phyloP scores from a whole-genome alignment of 1,284 basidiomycete genomes.

The Leccinum fuscescens region DNA sequence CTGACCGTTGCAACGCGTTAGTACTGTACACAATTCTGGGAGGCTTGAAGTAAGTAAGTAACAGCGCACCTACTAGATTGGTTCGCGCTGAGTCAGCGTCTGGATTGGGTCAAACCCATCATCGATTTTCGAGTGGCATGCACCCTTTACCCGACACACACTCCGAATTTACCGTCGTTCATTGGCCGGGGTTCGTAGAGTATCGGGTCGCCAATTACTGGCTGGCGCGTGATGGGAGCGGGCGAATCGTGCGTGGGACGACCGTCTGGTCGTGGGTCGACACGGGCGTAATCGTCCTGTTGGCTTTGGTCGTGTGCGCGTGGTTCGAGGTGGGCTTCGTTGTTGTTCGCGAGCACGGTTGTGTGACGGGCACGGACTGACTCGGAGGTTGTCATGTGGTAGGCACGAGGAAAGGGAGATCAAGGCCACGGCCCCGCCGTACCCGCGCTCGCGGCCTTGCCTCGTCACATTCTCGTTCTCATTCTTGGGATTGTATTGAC shows the following conservation, averaged over 20 bases:
- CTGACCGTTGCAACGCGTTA: no score
- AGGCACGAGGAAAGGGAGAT: neutral
- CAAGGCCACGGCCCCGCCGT: neutral
- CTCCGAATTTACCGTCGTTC: conserved; percentile 3
- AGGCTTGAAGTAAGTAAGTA: no score
- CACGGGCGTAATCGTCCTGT: neutral
- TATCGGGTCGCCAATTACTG: conserved; percentile 54
- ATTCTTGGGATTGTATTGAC: conserved; percentile 12
- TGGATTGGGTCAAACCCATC: no score
- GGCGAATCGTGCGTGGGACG: conserved; percentile 31
- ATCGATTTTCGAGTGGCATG: no score
- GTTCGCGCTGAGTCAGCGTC: no score
- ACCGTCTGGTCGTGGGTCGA: conserved; percentile 34
- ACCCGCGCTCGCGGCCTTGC: neutral
- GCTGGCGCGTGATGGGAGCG: conserved; percentile 40
- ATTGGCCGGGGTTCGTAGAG: conserved; percentile 43
- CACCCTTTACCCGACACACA: neutral
- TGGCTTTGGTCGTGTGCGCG: neutral
- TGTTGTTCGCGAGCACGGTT: neutral
- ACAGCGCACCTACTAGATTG: no score
- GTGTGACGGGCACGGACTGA: neutral
- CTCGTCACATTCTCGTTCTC: neutral
- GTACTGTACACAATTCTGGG: no score
- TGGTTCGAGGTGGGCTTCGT: neutral
- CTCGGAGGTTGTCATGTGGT: neutral